Base-by-base conservation (phyloP, 345 rosid genomes). In the Populus euphratica region DNA sequence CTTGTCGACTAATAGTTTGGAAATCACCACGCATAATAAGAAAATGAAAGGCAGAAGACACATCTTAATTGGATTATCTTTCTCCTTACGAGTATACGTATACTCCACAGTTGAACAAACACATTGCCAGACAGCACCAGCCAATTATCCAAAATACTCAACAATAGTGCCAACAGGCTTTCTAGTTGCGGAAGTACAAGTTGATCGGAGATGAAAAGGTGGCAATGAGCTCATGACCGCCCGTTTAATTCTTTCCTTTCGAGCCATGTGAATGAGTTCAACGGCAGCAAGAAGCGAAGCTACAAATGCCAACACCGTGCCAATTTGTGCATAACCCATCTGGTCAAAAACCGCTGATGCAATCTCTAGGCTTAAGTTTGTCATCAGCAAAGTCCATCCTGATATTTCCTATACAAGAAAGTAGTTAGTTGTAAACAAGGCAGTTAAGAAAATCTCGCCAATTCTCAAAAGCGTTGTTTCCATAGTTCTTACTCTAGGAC, bases 291-390 rank as follows among this genome's bases (percentile, higher is more conserved):
- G 59, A 74, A 62, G 20, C 20, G 43, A 64, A 62, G 41, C 77
- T 2, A 43, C 10, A 63, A 63, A 74, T 23, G 70, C 54, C 39
- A 74, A 11, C 23, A 25, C 39, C 70, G 27, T 74, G 27, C 69
- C 4, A 2, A 11, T 29, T 41, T 17, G 18, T 21, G 49, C 59
- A 74, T 39, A 27, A 11, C 69, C 69, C 10, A 43, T 0, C n/a
- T 74, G 77, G 17, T 74, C 69, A 27, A 74, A 66, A 63, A 63
- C 10, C 8, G 69, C 69, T 25, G 77, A 74, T 8, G 11, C 43
- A 63, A 23, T 61, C 59, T 74, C 77, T 13, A 74, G 39, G 44
- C 63, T 9, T 18, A 74, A 29, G 31, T 59, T 74, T 2, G 18
- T 5, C 20, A 63, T 5, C 17, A 74, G 70, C 16, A 74, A 12